Evolutionary conservation across 164 flowering plant genomes (phyloP), one percentile per base, ranked within the genome.

Genomic region (Chloranthus sessilifolius): DNA sequence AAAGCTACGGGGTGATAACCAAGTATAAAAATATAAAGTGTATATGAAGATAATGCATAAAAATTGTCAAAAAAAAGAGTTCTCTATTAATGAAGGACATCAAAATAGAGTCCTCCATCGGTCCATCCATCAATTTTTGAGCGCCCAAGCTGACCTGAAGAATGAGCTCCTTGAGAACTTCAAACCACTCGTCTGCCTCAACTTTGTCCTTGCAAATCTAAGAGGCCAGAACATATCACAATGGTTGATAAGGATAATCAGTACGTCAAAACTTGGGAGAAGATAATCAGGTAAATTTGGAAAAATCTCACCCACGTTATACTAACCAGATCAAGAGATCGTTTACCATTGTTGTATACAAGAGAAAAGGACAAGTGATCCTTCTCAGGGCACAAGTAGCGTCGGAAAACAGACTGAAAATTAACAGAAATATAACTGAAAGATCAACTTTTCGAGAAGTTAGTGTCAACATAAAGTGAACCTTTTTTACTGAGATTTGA

Each of bases 141-240:
- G 42, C 96, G 94, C 20, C 91, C 96, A 70, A 77, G 76, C 58
- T 82, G 90, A 37, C 91, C 85, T 22, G 79, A 70, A 53, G 89
- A 61, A 84, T 77, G 57, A 88, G 62, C 35, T 88, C 74, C 73
- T 70, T 79, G 42, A 88, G 83, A 55, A 95, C 96, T 43, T 87
- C 82, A 64, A 92, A 82, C 99, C 99, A 92, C 73, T 70, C 77
- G 63, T 88, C 96, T 8, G 94, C 87, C 74, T 92, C 95, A 76
- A 81, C 83, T 75, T 80, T 86, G 65, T 88, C 95, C 76, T 92
- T 88, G 80, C 99, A 92, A 62, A 92, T 92, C 99, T 92, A 35
- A 47, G 64, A 39, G 44, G 9, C 23, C 47, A 33, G 5, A 58
- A 14, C 12, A 48, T 15, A 46, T 14, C 26, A 46, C 19, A 48